Percentiles rank a stretch among this genome's conserved stretches.
phyloP scores from a whole-genome alignment of 208 protist species.

The Sergeia podlipaevii region DNA sequence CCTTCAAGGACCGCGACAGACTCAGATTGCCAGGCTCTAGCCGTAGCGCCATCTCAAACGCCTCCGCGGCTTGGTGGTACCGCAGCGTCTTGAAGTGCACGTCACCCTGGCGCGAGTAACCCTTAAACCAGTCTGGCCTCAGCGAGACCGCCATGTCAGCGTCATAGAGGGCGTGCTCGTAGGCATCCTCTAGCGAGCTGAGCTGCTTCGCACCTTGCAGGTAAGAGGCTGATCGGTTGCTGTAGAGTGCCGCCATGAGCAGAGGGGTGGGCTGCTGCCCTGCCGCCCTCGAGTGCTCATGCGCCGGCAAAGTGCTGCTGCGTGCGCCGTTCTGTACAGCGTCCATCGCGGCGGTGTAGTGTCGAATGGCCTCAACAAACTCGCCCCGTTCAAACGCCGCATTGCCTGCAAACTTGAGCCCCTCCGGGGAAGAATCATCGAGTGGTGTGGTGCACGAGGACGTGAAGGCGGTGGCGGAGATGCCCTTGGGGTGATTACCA shows the following conservation, averaged over 20 bases:
- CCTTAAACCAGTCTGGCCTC: conserved; percentile 92
- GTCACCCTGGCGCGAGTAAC: conserved; percentile 89
- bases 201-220: conserved; percentile 61
- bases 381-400: conserved; percentile 74
- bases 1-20: conserved; percentile 46
- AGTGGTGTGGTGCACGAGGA: conserved; percentile 4
- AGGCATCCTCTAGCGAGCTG: conserved; percentile 35
- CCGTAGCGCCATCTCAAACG: conserved; percentile 86
- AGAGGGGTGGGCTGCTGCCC: not conserved
- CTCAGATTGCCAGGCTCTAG: conserved; percentile 75
- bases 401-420: conserved; percentile 90
- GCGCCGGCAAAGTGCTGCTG: conserved; percentile 1
- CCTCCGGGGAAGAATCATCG: conserved; percentile 23
- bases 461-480: not conserved
- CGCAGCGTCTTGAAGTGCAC: conserved; percentile 80
- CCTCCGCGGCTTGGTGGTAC: conserved; percentile 84
- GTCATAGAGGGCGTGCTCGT: conserved; percentile 82
- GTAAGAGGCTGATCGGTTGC: conserved; percentile 94
- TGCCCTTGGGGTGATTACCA: not conserved
- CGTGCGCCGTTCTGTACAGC: conserved; percentile 5
- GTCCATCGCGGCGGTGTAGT: conserved; percentile 87
- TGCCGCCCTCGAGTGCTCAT: not conserved
- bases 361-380: conserved; percentile 67
- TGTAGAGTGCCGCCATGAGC: conserved; percentile 85
- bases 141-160: conserved; percentile 82